These are phyloP conservation scores for Arthroderma uncinatum DNA, from an alignment of 2,329 filamentous ascomycete genomes.

Conservation along the genomic window DNA sequence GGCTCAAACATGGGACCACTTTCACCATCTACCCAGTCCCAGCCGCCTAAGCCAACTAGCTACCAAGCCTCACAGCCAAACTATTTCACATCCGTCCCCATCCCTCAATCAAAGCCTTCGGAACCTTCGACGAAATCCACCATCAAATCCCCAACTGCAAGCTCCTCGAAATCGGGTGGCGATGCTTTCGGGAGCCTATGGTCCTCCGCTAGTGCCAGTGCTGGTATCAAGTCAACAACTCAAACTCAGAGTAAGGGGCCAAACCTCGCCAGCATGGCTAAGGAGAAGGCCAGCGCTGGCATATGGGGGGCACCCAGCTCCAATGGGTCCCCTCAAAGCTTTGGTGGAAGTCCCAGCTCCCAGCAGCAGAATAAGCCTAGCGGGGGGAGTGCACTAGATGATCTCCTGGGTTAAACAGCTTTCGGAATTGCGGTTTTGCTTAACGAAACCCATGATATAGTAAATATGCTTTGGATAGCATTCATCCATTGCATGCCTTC, in stretches of 20 bases:
- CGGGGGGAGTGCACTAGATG: conserved; percentile 31
- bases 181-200: conserved; percentile 89
- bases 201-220: conserved; percentile 55
- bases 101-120: conserved; percentile 28
- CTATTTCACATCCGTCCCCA: conserved; percentile 76
- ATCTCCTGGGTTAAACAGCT: conserved; percentile 28
- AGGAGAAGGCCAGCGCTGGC: conserved; percentile 89
- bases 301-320: conserved; percentile 72
- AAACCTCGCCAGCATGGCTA: conserved; percentile 88
- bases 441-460: not conserved
- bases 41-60: conserved; percentile 45
- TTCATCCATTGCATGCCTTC: not conserved
- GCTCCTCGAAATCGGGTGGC: conserved; percentile 46
- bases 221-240: conserved; percentile 61
- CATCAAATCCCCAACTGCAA: conserved; percentile 29
- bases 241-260: conserved; percentile 54
- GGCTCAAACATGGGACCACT: conserved; percentile 42
- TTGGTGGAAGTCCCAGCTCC: conserved; percentile 12
- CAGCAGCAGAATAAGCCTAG: conserved; percentile 22
- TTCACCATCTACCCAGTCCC: conserved; percentile 32
- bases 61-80: conserved; percentile 77
- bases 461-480: not conserved
- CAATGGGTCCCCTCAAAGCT: conserved; percentile 39
- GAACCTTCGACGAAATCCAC: conserved; percentile 27
- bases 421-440: not conserved